A percentile compares a stretch with the other conserved stretches of the same genome.
Evolutionary conservation across 1,139 yeast genomes (phyloP).

Genomic region (Taiozyma sp.): DNA sequence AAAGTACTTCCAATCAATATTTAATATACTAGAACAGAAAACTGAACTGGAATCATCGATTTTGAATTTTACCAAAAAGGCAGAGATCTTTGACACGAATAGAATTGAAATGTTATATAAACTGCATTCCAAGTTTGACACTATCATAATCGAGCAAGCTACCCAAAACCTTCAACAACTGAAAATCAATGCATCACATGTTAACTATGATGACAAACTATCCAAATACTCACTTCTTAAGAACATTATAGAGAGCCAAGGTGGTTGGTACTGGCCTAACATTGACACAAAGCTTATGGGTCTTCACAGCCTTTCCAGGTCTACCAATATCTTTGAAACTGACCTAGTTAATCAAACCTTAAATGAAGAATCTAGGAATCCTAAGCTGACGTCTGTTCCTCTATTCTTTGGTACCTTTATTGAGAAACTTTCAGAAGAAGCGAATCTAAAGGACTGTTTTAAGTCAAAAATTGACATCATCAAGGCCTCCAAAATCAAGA

Average conservation of each 20-base stretch:
- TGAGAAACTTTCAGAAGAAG: slow-evolving; percentile 2
- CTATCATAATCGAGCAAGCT: neutral
- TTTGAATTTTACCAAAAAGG: slow-evolving; percentile 2
- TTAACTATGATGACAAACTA: slow-evolving; percentile 5
- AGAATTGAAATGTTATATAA: slow-evolving; percentile 11
- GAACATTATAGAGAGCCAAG: neutral
- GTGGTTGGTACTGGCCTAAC: slow-evolving; percentile 24
- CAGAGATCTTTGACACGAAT: slow-evolving; percentile 16
- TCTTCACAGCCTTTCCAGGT: slow-evolving; percentile 1
- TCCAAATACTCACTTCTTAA: slow-evolving; percentile 10
- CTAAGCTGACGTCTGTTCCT: slow-evolving; percentile 16
- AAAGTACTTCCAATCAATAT: slow-evolving; percentile 7
- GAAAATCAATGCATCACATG: slow-evolving; percentile 1
- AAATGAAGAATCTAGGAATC: slow-evolving; percentile 4
- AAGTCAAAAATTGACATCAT: slow-evolving; percentile 11
- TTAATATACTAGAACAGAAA: slow-evolving; percentile 2
- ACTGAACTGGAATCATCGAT: slow-evolving; percentile 11
- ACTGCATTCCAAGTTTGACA: slow-evolving; percentile 9
- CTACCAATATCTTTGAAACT: slow-evolving; percentile 13
- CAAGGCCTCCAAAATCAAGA: neutral
- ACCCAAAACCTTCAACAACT: slow-evolving; percentile 8
- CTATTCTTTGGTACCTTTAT: slow-evolving; percentile 12
- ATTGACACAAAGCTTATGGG: slow-evolving; percentile 12
- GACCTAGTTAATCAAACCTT: slow-evolving; percentile 17
- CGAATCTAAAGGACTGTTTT: slow-evolving; percentile 2